Evolutionary conservation across 2,329 filamentous ascomycete species (phyloP).

Genomic region (Colletotrichum tropicicola): DNA sequence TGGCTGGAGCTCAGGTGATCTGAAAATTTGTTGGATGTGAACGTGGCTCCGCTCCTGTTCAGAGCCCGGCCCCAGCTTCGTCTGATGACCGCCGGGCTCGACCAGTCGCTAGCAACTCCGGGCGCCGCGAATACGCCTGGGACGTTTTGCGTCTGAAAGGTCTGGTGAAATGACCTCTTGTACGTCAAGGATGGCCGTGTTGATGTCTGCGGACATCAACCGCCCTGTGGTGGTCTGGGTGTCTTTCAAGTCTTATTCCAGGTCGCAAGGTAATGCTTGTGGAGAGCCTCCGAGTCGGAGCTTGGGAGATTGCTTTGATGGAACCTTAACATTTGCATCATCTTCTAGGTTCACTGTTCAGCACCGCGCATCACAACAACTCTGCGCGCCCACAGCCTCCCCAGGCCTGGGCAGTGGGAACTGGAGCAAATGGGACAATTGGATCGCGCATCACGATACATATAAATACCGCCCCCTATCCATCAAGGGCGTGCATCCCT

Average conservation of each 20-base stretch:
- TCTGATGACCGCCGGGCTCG: conserved; percentile 23
- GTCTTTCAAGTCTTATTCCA: neutral
- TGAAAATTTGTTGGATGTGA: conserved; percentile 27
- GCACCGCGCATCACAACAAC: neutral
- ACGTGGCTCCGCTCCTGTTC: conserved; percentile 25
- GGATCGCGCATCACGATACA: conserved; percentile 14
- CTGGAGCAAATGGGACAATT: neutral
- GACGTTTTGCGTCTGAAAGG: conserved; percentile 19
- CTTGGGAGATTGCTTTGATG: conserved; percentile 17
- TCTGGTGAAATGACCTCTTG: conserved; percentile 13
- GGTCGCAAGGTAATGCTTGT: conserved; percentile 24
- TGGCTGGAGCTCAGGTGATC: conserved; percentile 28
- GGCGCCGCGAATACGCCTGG: conserved; percentile 14
- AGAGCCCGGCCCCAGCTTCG: conserved; percentile 26
- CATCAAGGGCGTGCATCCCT: neutral
- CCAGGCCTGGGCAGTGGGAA: neutral
- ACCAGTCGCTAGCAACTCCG: conserved; percentile 25
- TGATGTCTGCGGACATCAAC: conserved; percentile 7
- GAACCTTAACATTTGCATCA: conserved; percentile 15
- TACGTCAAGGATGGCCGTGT: conserved; percentile 13
- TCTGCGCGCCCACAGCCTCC: neutral
- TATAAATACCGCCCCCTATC: neutral
- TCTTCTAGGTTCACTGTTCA: conserved; percentile 10
- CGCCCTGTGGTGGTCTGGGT: conserved; percentile 3
- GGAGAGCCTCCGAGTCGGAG: conserved; percentile 18